Evolutionary conservation across 2,329 filamentous ascomycete species (phyloP), one percentile per base, ranked within the genome.

Genomic region (Pseudogymnoascus sp.): DNA sequence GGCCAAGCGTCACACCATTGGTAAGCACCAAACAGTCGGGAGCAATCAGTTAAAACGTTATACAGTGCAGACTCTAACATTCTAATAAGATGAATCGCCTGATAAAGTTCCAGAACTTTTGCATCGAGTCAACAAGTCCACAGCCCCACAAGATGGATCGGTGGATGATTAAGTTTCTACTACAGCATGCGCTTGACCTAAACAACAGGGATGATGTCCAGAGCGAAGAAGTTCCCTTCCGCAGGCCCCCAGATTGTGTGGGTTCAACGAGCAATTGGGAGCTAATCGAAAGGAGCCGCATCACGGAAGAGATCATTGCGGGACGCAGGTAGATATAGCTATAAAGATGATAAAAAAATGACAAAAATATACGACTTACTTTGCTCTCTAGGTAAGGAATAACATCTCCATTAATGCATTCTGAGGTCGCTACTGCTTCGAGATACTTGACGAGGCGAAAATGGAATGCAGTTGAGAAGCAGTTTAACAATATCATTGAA

Each of bases 131-230:
- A 0, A 64, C 68, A 9, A 67, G 64, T 7, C 65, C 63, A n/a
- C 71, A 72, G n/a, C 72, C 74, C 1, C 71, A 75, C 62, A 67
- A 70, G 0, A 72, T 72, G 21, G 69, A 72, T 56, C 68, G 67
- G 50, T 72, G 70, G 70, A 72, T 72, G 65, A 62, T 72, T 3
- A 70, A 67, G 59, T 76, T 76, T 59, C 66, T 76, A 1, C 68
- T 75, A 10, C 70, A 74, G 35, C 73, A 76, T 64, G 10, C 70
- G 70, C n/a, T 73, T 68, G 50, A 72, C 72, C 60, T 75, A 1
- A 72, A 74, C 33, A 37, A 15, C 33, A 37, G 33, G 11, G 33
- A 37, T 2, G 33, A 37, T 37, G 33, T 37, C 33, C 11, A 37
- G 13, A 37, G 33, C 33, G 33, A 37, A 37, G 33, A 37, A 15